These are phyloP conservation scores for Amphichorda felina DNA, from an alignment of 2,329 filamentous ascomycete species.

Conservation along the genomic window DNA sequence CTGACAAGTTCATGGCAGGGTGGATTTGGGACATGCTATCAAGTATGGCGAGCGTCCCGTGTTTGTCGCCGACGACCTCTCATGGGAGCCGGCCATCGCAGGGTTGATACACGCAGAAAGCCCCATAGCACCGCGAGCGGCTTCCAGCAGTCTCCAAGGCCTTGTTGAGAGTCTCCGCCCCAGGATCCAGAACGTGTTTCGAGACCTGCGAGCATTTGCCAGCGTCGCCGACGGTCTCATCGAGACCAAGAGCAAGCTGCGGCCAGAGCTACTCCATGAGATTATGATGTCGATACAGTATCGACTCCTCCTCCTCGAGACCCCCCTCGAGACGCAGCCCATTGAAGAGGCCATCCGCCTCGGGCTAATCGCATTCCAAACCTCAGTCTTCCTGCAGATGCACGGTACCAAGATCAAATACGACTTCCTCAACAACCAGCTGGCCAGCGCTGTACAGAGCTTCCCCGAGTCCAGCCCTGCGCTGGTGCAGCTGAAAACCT, in stretches of 20 bases:
- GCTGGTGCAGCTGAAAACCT: constrained; percentile 11
- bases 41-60: constrained; percentile 11
- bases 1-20: constrained; percentile 6
- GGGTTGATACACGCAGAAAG: background rate
- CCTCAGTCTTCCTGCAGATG: constrained; percentile 13
- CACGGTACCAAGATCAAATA: constrained; percentile 9
- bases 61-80: constrained; percentile 8
- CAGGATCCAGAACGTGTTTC: constrained; percentile 12
- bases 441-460: constrained; percentile 7
- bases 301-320: constrained; percentile 12
- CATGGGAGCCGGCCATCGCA: constrained; percentile 9
- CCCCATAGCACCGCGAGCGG: background rate
- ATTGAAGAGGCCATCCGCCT: constrained; percentile 12
- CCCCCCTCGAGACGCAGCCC: background rate
- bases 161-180: constrained; percentile 9
- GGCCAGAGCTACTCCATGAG: constrained; percentile 14
- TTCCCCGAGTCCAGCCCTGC: constrained; percentile 1
- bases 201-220: constrained; percentile 17
- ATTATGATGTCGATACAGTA: constrained; percentile 18
- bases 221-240: constrained; percentile 11
- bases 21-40: constrained; percentile 15
- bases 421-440: constrained; percentile 4
- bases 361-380: constrained; percentile 16
- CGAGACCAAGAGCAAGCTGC: constrained; percentile 10
- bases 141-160: constrained; percentile 3